Evolutionary conservation across 495 filamentous ascomycete species (phyloP), one percentile per base, ranked within the genome.

Genomic region (Durotheca rogersii): DNA sequence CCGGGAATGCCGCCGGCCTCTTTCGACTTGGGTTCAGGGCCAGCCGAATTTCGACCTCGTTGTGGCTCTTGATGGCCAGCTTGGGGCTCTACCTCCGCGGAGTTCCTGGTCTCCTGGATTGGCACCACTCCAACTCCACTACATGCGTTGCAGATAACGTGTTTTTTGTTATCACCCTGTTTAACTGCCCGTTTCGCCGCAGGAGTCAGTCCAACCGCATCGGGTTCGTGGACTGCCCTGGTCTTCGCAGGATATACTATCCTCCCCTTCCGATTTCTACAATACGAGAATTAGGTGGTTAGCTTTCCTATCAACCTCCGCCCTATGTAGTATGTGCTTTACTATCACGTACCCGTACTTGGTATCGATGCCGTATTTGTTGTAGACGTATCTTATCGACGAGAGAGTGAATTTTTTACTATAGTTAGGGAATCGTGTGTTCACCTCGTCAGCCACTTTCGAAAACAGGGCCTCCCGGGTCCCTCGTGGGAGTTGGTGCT

Each of bases 341-440:
- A n/a, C 23, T 4, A 27, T 9, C 9, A 27, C 23, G 4, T 27
- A 27, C 23, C 23, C 23, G 23, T 27, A 27, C 4, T 4, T 27
- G 9, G 23, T 4, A 27, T 27, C 43, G 4, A 7, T 25, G 3
- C 54, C 54, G 10, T 51, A 58, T 7, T 39, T 42, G 2, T 48
- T 45, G 1, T 41, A 49, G 1, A 58, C 41, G 17, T 58, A 58
- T 9, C 43, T 43, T 0, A 58, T 47, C 4, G 32, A 33, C n/a
- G n/a, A n/a, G n/a, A n/a, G n/a, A n/a, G n/a, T n/a, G n/a, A n/a
- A n/a, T n/a, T 34, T 17, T 7, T 12, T 2, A 2, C 20, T 31
- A 4, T 41, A 23, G 12, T 27, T 4, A 4, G 31, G 15, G 16
- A 58, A 58, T 4, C 2, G 39, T 1, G 18, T 18, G 7, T 41